These are phyloP conservation scores for Ajuga chamaepitys DNA, from an alignment of 257 asterid genomes.

Conservation along the genomic window DNA sequence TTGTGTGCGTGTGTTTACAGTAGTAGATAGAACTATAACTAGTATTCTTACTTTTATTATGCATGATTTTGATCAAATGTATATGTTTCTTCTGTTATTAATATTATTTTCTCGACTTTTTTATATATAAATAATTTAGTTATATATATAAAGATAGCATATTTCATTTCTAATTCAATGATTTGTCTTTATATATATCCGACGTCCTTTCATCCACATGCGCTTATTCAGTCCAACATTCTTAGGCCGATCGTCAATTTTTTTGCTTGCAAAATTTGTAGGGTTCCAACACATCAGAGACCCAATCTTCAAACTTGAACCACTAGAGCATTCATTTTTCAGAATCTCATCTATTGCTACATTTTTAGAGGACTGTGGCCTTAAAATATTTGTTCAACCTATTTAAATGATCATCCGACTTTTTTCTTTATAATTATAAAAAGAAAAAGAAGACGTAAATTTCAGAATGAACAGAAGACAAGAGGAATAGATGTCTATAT, in stretches of 20 bases:
- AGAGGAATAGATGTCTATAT: not conserved
- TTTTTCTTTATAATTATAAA: constrained; percentile 63
- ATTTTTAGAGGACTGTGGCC: constrained; percentile 47
- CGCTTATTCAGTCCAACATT: constrained; percentile 62
- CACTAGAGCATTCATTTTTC: constrained; percentile 61
- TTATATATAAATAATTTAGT: no score
- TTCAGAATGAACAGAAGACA: constrained; percentile 12
- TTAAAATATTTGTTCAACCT: constrained; percentile 50
- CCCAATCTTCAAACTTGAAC: constrained; percentile 57
- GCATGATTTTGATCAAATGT: no score
- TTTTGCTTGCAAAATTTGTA: constrained; percentile 44
- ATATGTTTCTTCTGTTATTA: no score
- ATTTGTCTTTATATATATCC: no score
- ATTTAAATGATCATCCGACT: constrained; percentile 56
- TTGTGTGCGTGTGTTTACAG: no score
- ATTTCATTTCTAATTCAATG: no score
- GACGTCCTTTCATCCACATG: no score
- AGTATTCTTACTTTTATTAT: no score
- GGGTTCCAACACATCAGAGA: constrained; percentile 54
- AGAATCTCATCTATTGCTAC: constrained; percentile 56
- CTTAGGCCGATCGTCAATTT: constrained; percentile 69
- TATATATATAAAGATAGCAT: no score
- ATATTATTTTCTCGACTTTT: no score
- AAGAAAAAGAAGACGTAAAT: constrained; percentile 17
- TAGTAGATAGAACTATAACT: no score